Conservation (phyloP, 2,329 filamentous ascomycete species). For the Exophiala calicioides region DNA sequence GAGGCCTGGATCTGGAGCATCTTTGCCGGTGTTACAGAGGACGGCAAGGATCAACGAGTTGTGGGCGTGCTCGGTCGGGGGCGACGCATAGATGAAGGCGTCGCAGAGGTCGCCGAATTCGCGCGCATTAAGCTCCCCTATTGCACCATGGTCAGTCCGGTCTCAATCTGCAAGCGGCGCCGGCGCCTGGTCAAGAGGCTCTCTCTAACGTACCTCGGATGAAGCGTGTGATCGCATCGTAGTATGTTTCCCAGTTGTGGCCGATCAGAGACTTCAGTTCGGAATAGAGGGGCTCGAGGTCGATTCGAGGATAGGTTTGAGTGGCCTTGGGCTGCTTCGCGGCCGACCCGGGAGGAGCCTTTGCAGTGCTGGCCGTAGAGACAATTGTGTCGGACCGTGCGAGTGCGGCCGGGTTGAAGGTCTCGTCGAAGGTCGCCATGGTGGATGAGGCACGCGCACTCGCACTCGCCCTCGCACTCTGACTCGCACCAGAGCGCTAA, state of each 20-base stretch:
- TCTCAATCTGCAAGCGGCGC: constrained; percentile 5
- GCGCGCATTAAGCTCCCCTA: constrained; percentile 61
- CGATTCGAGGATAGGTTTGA: constrained; percentile 60
- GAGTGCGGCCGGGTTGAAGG: constrained; percentile 36
- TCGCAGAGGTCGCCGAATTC: constrained; percentile 60
- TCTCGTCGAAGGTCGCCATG: constrained; percentile 34
- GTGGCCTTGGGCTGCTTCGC: constrained; percentile 53
- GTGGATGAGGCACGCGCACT: constrained; percentile 7
- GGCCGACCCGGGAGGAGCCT: constrained; percentile 29
- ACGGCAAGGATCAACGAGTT: constrained; percentile 63
- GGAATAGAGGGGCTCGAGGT: constrained; percentile 63
- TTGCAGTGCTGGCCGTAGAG: constrained; percentile 20
- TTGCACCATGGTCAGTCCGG: constrained; percentile 7
- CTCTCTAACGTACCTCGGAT: constrained; percentile 51
- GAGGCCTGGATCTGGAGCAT: constrained; percentile 62
- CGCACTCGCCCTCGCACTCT: too few species aligned
- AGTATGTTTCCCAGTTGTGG: constrained; percentile 62
- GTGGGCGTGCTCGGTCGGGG: constrained; percentile 59
- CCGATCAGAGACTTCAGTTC: constrained; percentile 61
- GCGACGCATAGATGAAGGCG: constrained; percentile 55
- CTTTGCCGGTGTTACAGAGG: constrained; percentile 60
- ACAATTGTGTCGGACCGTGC: constrained; percentile 32
- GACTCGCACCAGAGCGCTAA: too few species aligned
- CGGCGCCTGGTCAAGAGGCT: too few species aligned
- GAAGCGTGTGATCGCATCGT: constrained; percentile 59